Conservation (phyloP, 2,329 filamentous ascomycete species). For the Apiospora rasikravindrae region DNA sequence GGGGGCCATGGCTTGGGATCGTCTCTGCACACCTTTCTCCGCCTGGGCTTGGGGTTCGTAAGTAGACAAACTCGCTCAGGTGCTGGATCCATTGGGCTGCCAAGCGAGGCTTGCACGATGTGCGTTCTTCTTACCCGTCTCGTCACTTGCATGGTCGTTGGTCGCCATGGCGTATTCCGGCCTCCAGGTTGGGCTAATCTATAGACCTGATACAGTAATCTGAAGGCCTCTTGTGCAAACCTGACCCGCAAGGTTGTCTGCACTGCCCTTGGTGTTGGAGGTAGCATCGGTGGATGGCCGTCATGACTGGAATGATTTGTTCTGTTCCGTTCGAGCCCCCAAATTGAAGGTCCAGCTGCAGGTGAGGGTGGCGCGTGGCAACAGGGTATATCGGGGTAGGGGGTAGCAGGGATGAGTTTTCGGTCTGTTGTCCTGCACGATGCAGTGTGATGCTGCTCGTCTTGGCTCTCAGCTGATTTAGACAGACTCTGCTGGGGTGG, state of each 20-base stretch:
- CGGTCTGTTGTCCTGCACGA: constrained; percentile 1
- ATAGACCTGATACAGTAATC: not conserved
- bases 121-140: not conserved
- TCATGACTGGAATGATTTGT: not conserved
- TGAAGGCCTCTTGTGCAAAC: not conserved
- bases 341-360: not conserved
- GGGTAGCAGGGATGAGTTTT: not conserved
- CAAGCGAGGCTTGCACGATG: not conserved
- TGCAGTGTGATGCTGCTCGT: not conserved
- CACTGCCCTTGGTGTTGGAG: no score
- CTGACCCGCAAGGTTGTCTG: not conserved
- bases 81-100: not conserved
- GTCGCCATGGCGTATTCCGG: not conserved
- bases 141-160: not conserved
- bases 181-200: not conserved
- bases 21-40: not conserved
- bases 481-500: not conserved
- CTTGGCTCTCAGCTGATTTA: not conserved
- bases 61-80: not conserved
- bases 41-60: not conserved
- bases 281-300: not conserved
- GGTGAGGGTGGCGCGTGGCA: not conserved
- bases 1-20: not conserved
- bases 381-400: not conserved
- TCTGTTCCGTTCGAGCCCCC: not conserved